phyloP scores from a whole-genome alignment of 2,329 filamentous ascomycete species.

The Cladophialophora exuberans region DNA sequence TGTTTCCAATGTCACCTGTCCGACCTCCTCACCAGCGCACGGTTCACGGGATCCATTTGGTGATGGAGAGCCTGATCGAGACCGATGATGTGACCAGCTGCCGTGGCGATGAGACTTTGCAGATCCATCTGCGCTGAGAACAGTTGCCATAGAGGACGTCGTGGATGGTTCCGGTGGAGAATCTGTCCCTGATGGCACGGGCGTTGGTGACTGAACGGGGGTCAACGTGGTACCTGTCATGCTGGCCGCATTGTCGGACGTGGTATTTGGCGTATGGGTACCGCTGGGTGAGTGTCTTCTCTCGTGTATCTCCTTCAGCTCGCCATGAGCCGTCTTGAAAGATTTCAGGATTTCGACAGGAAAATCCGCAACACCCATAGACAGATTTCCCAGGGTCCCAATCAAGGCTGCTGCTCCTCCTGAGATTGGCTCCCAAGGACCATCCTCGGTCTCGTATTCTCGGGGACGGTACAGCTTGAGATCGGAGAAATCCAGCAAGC shows the following conservation, averaged over 20 bases:
- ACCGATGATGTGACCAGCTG: slow-evolving; percentile 25
- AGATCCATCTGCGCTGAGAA: slow-evolving; percentile 24
- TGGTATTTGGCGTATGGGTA: slow-evolving; percentile 7
- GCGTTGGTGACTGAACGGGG: background rate
- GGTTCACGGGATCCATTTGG: slow-evolving; percentile 19
- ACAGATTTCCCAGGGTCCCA: slow-evolving; percentile 79
- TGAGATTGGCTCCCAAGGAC: slow-evolving; percentile 77
- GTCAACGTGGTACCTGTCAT: background rate
- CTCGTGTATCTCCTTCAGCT: slow-evolving; percentile 32
- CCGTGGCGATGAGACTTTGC: slow-evolving; percentile 13
- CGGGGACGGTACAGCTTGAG: slow-evolving; percentile 66
- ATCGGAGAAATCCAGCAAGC: slow-evolving; percentile 68
- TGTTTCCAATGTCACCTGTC: slow-evolving; percentile 56
- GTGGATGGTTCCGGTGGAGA: background rate
- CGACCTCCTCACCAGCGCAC: slow-evolving; percentile 32
- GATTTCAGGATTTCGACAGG: slow-evolving; percentile 59
- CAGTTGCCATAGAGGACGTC: slow-evolving; percentile 22
- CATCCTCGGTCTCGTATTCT: slow-evolving; percentile 77
- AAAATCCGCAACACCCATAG: slow-evolving; percentile 79
- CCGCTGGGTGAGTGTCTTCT: slow-evolving; percentile 17
- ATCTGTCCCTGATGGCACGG: background rate
- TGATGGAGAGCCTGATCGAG: slow-evolving; percentile 27
- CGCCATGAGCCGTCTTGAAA: slow-evolving; percentile 30
- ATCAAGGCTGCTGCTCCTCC: slow-evolving; percentile 77
- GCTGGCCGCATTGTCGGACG: slow-evolving; percentile 13